These are phyloP conservation scores for Leccinum longicurvipes DNA, from an alignment of 768 basidiomycete genomes.

Conservation along the genomic window DNA sequence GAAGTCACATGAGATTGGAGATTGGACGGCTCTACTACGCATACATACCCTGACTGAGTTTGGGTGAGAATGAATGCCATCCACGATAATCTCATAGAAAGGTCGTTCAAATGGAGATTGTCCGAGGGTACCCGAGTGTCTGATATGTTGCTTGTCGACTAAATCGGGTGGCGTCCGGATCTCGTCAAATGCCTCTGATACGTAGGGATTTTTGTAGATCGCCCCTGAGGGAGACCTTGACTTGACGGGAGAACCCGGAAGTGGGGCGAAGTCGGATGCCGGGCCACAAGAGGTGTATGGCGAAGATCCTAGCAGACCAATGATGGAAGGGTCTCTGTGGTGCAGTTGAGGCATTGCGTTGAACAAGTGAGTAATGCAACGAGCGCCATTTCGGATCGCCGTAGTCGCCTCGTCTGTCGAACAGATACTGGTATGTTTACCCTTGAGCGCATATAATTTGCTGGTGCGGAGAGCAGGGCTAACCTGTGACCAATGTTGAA, in stretches of 20 bases:
- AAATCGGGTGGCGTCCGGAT: conserved; percentile 54
- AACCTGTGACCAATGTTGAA: conserved; percentile 92
- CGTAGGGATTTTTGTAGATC: conserved; percentile 23
- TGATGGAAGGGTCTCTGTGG: conserved; percentile 89
- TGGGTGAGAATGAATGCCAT: conserved; percentile 89
- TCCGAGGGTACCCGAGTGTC: conserved; percentile 38
- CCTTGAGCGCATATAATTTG: conserved; percentile 1
- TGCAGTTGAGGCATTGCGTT: conserved; percentile 91
- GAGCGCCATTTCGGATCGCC: conserved; percentile 69
- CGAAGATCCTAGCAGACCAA: conserved; percentile 80
- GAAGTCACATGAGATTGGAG: not conserved
- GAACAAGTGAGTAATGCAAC: conserved; percentile 90
- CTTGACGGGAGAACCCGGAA: conserved; percentile 16
- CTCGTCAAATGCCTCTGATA: conserved; percentile 63
- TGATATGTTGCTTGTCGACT: conserved; percentile 32
- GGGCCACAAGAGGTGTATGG: conserved; percentile 51
- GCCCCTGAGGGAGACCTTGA: conserved; percentile 6
- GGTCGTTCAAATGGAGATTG: conserved; percentile 58
- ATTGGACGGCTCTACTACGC: not conserved
- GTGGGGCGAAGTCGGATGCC: conserved; percentile 30
- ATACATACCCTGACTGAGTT: conserved; percentile 76
- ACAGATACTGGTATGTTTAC: conserved; percentile 51
- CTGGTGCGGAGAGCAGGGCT: conserved; percentile 3
- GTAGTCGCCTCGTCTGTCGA: conserved; percentile 68
- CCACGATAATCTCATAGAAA: conserved; percentile 87